These are phyloP conservation scores for Trichomonas gallinae DNA, from an alignment of 208 protist species.

Conservation along the genomic window DNA sequence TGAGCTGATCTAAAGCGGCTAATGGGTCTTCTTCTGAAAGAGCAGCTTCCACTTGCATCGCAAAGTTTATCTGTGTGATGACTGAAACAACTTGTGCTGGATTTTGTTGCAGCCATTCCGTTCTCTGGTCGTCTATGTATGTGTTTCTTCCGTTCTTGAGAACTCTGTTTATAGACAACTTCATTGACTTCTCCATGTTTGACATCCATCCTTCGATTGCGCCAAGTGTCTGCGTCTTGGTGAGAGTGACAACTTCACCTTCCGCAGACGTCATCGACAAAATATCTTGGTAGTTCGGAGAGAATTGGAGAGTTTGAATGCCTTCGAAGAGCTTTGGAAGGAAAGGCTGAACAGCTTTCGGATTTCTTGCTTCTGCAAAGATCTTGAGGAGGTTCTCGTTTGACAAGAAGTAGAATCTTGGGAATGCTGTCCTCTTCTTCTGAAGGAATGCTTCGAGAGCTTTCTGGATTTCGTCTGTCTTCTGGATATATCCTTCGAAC, in stretches of 20 bases:
- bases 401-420: constrained; percentile 56
- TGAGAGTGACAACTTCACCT: background rate
- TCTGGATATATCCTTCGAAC: constrained; percentile 42
- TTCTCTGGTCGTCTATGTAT: constrained; percentile 34
- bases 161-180: constrained; percentile 53
- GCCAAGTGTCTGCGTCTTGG: constrained; percentile 32
- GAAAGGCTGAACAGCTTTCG: constrained; percentile 46
- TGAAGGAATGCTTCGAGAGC: constrained; percentile 75
- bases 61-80: constrained; percentile 72
- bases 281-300: constrained; percentile 64
- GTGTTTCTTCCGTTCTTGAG: constrained; percentile 47
- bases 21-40: constrained; percentile 68
- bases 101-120: constrained; percentile 72
- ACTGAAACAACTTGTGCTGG: constrained; percentile 73
- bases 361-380: constrained; percentile 59
- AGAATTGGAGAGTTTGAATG: constrained; percentile 27
- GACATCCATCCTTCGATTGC: constrained; percentile 91
- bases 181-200: constrained; percentile 73
- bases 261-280: constrained; percentile 40
- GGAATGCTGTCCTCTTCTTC: constrained; percentile 46
- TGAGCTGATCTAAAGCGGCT: constrained; percentile 86
- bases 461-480: constrained; percentile 85
- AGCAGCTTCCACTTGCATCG: constrained; percentile 64
- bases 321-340: constrained; percentile 47
- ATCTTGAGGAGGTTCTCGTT: constrained; percentile 85